A percentile compares a stretch with the other conserved stretches of the same genome.
These are phyloP conservation scores for Crassisporium funariophilum DNA, from an alignment of 768 basidiomycete species.

Conservation along the genomic window DNA sequence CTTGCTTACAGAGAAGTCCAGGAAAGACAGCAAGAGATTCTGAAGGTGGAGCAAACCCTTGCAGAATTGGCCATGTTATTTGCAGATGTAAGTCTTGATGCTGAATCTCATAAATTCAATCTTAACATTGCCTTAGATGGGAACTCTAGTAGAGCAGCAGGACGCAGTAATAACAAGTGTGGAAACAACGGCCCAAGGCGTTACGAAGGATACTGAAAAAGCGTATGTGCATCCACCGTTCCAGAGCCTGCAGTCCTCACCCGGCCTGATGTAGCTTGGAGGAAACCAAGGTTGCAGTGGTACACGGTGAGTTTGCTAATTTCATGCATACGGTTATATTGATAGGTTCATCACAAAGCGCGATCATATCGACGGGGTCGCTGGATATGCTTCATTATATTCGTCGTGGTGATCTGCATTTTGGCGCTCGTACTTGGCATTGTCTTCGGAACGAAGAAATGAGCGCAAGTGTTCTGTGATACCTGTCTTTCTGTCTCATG, in stretches of 20 bases:
- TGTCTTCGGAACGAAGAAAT: slow-evolving; percentile 32
- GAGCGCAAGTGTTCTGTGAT: too few species aligned
- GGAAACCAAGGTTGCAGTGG: slow-evolving; percentile 68
- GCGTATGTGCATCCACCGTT: slow-evolving; percentile 55
- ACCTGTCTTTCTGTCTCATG: too few species aligned
- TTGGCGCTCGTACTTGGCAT: slow-evolving; percentile 63
- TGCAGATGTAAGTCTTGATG: slow-evolving; percentile 60
- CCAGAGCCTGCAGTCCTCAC: slow-evolving; percentile 1
- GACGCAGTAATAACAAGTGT: slow-evolving; percentile 70
- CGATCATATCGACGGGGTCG: slow-evolving; percentile 75
- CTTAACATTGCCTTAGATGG: slow-evolving; percentile 57
- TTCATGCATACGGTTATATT: slow-evolving; percentile 4
- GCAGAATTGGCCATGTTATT: slow-evolving; percentile 90
- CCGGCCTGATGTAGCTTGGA: slow-evolving; percentile 43
- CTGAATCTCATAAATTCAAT: slow-evolving; percentile 2
- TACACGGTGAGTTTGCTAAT: slow-evolving; percentile 38
- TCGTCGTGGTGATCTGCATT: slow-evolving; percentile 54
- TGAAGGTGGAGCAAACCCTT: slow-evolving; percentile 82
- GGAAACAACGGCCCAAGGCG: slow-evolving; percentile 61
- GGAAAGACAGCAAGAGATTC: slow-evolving; percentile 83
- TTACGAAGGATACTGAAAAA: slow-evolving; percentile 67
- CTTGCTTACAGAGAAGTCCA: slow-evolving; percentile 88
- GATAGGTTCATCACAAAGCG: slow-evolving; percentile 13
- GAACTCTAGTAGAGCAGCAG: slow-evolving; percentile 75
- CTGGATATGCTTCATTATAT: slow-evolving; percentile 81